Base-by-base conservation (phyloP, 1,139 yeast genomes). In the Yamadazyma friedrichii region DNA sequence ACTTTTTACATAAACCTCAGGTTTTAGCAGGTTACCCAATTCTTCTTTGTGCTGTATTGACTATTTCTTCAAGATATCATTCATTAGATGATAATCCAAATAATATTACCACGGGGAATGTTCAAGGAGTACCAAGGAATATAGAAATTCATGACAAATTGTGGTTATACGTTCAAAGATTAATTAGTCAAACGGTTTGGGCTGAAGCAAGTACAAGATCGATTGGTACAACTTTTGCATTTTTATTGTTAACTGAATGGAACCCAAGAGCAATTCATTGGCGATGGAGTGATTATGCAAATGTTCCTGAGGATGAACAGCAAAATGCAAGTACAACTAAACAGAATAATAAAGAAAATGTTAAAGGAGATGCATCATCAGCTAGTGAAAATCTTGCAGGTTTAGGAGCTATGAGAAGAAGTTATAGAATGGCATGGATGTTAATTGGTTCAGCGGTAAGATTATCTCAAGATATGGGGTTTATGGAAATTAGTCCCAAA, bases 371-470 rank as follows among this genome's bases (percentile, higher is more conserved):
- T 31, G 32, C 22, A 35, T 20, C 24, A 8, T 20, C 24, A 20
- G 24, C 24, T 20, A 80, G 74, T 9, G 79, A 76, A 20, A 76
- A 76, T 35, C 64, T 78, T 35, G 84, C 88, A 0, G 96, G 96
- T 0, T 66, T 88, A 35, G 88, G 89, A 24, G 95, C 96, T 1
- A 82, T 89, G 76, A 71, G 94, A 51, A 70, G 96, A 53, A 82
- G 93, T 52, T 91, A 88, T 57, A 74, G 96, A 36, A 85, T 88
- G 93, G 85, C 95, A 0, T 89, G 96, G 93, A 85, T 88, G 93
- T 74, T 88, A 47, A 83, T 88, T 42, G 97, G 97, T 4, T 80
- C 87, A 2, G 91, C 95, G 0, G 86, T 88, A 3, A 70, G 97
- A 42, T 64, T 91, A 35, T 95, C 96, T 2, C 95, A 88, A 58